Evolutionary conservation across 2,329 filamentous ascomycete species (phyloP), one percentile per base, ranked within the genome.

Genomic region (Ceratocystis harringtonii): DNA sequence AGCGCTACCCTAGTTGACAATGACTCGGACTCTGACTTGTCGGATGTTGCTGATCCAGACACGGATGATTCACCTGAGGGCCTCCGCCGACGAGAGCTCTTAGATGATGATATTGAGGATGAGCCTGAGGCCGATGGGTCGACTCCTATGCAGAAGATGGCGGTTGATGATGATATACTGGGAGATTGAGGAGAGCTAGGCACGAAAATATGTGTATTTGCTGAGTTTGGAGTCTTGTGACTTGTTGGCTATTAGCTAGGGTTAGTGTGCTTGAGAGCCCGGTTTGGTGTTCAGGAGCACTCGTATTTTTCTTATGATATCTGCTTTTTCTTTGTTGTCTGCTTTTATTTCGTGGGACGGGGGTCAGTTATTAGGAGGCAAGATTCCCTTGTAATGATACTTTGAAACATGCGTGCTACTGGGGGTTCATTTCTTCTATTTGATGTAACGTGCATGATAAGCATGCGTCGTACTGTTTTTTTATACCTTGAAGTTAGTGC

Each of bases 41-140:
- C 66, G 7, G 66, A 67, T 41, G 32, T 65, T 6, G 66, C 17
- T 1, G 66, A 67, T n/a, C 64, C 32, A 8, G 64, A 65, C n/a
- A 15, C 62, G 0, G 84, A 85, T 70, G 84, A 81, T 62, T 83
- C 81, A 2, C 75, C 73, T 12, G 84, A 85, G 70, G 83, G 86
- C 70, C 73, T 85, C 41, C 76, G 79, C 32, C 76, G 78, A 65
- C 76, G 81, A 63, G 83, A 82, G 70, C 72, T 85, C 64, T 69
- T 84, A 28, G 82, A 81, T 30, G 76, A 82, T 45, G 78, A 77
- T 19, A n/a, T 62, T 15, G 74, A 76, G 2, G 76, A 77, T 3
- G 75, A 76, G 15, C 76, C 74, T 0, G 74, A 75, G 22, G 72
- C 70, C 5, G 71, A 70, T 10, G 66, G 66, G 44, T 44, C 65